Conservation (phyloP, 495 filamentous ascomycete genomes). For the Tuber aestivum region DNA sequence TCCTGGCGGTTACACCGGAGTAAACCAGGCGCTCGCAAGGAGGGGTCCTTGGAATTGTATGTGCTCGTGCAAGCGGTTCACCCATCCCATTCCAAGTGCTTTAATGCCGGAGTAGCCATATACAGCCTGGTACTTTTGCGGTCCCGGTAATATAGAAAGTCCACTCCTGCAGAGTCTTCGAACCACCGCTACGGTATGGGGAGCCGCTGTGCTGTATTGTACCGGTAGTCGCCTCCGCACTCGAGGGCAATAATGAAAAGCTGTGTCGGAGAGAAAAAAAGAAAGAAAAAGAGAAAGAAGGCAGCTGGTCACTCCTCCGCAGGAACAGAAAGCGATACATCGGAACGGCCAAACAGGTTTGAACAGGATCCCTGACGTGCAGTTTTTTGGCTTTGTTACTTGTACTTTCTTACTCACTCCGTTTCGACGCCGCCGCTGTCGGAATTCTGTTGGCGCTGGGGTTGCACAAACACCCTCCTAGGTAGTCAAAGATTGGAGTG, state of each 20-base stretch:
- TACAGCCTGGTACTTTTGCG: no score
- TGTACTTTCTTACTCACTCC: not conserved
- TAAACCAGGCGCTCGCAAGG: not conserved
- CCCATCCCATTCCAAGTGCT: not conserved
- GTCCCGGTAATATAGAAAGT: no score
- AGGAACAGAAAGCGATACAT: no score
- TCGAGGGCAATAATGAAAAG: no score
- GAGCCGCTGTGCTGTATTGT: no score
- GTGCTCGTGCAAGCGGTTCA: not conserved
- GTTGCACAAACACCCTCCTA: not conserved
- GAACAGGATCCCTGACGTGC: not conserved
- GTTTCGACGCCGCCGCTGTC: not conserved
- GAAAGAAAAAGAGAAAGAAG: no score
- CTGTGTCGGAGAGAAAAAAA: no score
- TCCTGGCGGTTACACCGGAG: not conserved
- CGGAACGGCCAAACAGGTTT: not conserved
- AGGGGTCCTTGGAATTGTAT: not conserved
- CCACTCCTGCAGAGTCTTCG: no score
- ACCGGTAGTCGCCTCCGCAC: no score
- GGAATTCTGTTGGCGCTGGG: not conserved
- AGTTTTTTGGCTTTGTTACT: not conserved
- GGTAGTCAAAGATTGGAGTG: not conserved
- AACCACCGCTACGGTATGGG: no score
- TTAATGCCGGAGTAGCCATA: no score
- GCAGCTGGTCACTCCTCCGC: no score